These are phyloP conservation scores for Penicillium coffeae DNA, from an alignment of 495 filamentous ascomycete species.

Conservation along the genomic window DNA sequence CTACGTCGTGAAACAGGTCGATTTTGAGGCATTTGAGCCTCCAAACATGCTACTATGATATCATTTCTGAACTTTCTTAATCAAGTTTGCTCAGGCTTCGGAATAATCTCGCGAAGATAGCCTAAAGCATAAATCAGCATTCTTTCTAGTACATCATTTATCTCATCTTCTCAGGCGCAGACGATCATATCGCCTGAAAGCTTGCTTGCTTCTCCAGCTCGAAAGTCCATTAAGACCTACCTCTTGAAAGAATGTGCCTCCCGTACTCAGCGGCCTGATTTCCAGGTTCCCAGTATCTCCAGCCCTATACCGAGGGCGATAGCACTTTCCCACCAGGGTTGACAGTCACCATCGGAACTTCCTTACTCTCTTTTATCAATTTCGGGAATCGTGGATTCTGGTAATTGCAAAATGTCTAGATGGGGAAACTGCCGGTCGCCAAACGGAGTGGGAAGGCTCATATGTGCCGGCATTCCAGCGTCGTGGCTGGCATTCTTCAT, in stretches of 20 bases:
- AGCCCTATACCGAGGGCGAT: no score
- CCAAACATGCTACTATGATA: background rate
- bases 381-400: no score
- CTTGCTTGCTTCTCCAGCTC: background rate
- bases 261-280: no score
- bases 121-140: no score
- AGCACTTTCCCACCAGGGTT: no score
- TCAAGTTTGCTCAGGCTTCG: background rate
- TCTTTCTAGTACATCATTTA: background rate
- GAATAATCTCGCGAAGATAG: background rate
- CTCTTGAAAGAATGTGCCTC: background rate
- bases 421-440: conserved; percentile 2
- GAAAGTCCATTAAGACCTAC: background rate
- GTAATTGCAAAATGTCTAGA: no score
- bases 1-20: conserved; percentile 37
- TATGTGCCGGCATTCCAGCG: conserved; percentile 22
- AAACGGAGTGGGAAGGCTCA: conserved; percentile 23
- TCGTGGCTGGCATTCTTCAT: conserved; percentile 33
- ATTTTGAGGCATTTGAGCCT: conserved; percentile 22
- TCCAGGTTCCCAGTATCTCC: no score
- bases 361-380: no score
- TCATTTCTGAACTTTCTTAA: background rate
- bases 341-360: no score
- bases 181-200: no score
- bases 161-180: background rate